Base-by-base conservation (phyloP, 352 stramenopile genomes). In the Thraustochytrium sp. region DNA sequence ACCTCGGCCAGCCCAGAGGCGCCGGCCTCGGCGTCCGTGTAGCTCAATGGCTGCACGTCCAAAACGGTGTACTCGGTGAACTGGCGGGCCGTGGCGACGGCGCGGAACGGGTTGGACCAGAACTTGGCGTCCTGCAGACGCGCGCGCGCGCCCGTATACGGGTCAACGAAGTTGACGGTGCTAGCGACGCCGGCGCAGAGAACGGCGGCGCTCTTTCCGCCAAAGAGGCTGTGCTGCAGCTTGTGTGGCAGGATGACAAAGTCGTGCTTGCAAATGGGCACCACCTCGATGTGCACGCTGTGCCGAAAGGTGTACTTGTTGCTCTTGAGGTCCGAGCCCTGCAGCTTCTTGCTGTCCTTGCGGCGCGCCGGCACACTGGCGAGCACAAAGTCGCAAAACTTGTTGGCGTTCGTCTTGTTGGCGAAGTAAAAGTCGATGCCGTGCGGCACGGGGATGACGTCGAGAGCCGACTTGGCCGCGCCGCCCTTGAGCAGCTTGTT, bases 301-400 rank as follows among this genome's bases (percentile, higher is more conserved):
- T 99, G 98, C 91, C 99, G 99, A 92, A 98, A 99, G 89, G 99
- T 99, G 88, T 96, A 94, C 82, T 97, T 97, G 90, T 99, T 99
- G 87, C 92, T 98, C 86, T 98, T 96, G 88, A 98, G 95, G 87
- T 99, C 97, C 16, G 95, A 95, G 18, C 94, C 97, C 76, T 99
- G 97, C 38, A 99, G 91, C 87, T 99, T 53, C 48, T 87, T 88
- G 72, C 40, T 51, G 37, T 91, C 91, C 42, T 82, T 85, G 29
- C 77, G 75, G 49, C 98, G 97, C 76, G 97, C 92, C 8, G 97
- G 97, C 55, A 99, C 95, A 5, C 93, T 92, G 85, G 96, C 93
- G 55, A 98, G 92, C 62, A 99, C 86, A 87, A 99, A 99, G 59
- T 98, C 94, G 40, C 98, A 95, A 86, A 99, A 99, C 64, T 94